These are phyloP conservation scores for Alternaria novae-zelandiae DNA, from an alignment of 2,329 filamentous ascomycete species.

Conservation along the genomic window DNA sequence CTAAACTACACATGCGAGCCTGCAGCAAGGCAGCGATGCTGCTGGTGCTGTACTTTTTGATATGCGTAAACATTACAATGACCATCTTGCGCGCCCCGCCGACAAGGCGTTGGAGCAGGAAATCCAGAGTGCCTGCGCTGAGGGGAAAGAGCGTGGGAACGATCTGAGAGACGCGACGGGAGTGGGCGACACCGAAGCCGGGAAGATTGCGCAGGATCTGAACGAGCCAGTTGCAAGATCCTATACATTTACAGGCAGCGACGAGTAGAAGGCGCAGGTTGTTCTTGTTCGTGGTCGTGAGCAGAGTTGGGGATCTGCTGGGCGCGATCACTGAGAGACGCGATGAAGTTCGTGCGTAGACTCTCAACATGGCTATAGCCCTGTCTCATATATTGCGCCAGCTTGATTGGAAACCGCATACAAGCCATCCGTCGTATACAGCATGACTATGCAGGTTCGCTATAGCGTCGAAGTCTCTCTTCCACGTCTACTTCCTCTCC, in stretches of 20 bases:
- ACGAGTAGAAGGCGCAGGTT: not conserved
- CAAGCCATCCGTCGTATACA: not conserved
- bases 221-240: not conserved
- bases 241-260: accelerated
- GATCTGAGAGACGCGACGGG: not conserved
- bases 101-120: not conserved
- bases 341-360: not conserved
- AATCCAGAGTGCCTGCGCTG: not conserved
- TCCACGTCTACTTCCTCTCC: not conserved
- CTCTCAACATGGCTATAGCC: not conserved
- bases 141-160: not conserved
- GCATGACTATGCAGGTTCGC: not conserved
- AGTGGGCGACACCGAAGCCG: not conserved
- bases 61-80: not conserved
- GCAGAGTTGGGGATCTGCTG: not conserved
- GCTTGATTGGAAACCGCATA: not conserved
- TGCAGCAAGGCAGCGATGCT: not conserved
- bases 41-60: not conserved
- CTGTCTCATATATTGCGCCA: not conserved
- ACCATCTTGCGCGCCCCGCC: not conserved
- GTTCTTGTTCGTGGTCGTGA: not conserved
- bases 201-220: not conserved
- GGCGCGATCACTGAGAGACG: not conserved
- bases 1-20: not conserved
- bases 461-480: not conserved